Percentiles rank a stretch among this genome's conserved stretches.
Evolutionary conservation across 441 rosid species (phyloP).

Genomic region (Metrosideros polymorpha): DNA sequence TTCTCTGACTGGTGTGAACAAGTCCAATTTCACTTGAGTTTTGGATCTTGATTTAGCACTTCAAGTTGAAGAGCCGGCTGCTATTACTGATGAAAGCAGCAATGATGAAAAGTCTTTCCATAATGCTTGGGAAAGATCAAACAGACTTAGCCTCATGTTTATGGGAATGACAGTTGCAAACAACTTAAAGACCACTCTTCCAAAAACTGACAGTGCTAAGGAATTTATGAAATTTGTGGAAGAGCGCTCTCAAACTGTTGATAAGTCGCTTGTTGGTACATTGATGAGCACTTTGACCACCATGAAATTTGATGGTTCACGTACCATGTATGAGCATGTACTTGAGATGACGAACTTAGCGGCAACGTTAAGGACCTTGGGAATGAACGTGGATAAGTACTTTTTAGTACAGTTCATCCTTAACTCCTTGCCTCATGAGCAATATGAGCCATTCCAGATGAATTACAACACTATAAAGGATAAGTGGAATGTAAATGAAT

Average conservation of each 20-base stretch:
- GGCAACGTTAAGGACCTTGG: too few species aligned
- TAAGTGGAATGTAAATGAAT: too few species aligned
- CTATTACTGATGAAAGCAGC: not conserved
- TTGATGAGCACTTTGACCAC: too few species aligned
- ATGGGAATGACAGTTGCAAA: not conserved
- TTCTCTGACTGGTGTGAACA: not conserved
- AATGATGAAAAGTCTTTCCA: not conserved
- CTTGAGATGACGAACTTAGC: too few species aligned
- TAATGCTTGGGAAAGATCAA: not conserved
- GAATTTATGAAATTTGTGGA: constrained; percentile 2
- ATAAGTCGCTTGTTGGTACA: not conserved
- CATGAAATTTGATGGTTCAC: too few species aligned
- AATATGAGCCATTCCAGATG: too few species aligned
- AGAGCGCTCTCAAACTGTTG: not conserved
- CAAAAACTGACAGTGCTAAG: not conserved
- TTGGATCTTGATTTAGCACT: not conserved
- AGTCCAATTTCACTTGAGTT: not conserved
- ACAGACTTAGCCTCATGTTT: not conserved
- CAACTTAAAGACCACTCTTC: not conserved
- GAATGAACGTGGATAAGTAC: too few species aligned
- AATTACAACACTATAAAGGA: too few species aligned
- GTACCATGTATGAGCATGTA: too few species aligned
- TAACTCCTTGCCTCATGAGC: too few species aligned
- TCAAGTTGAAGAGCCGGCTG: not conserved
- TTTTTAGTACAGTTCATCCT: too few species aligned